Conservation (phyloP, 176 grass and related monocot species). For the Ananas comosus region DNA sequence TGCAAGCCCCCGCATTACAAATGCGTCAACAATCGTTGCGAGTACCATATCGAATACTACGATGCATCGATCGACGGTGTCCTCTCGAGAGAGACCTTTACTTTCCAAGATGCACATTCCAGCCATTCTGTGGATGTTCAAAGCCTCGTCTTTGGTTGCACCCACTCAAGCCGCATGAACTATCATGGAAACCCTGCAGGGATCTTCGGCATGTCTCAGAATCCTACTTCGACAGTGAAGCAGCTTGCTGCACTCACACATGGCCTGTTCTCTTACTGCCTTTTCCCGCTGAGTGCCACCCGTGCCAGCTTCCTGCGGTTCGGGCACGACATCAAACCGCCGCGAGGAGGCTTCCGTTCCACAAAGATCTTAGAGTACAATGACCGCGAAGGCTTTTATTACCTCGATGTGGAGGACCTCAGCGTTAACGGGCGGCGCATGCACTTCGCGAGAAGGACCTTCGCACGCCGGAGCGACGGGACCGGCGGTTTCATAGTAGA, state of each 20-base stretch:
- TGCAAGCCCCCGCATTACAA: background rate
- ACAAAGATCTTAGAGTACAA: background rate
- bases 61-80: slow-evolving; percentile 3
- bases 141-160: slow-evolving; percentile 18
- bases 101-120: slow-evolving; percentile 1
- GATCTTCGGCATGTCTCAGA: background rate
- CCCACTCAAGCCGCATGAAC: background rate
- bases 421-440: background rate
- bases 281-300: background rate
- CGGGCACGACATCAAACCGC: background rate
- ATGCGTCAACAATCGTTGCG: slow-evolving; percentile 10
- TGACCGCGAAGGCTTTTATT: background rate
- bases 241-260: background rate
- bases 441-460: background rate
- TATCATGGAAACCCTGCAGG: background rate
- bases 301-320: background rate
- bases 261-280: background rate
- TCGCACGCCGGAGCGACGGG: background rate
- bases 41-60: slow-evolving; percentile 4
- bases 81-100: slow-evolving; percentile 17
- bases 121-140: background rate
- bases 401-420: background rate
- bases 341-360: background rate
- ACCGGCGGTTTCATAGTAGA: background rate
- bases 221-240: background rate